A percentile compares a stretch with the other conserved stretches of the same genome.
Evolutionary conservation across 2,329 filamentous ascomycete species (phyloP).

Genomic region (Coccinonectria pachysandricola): DNA sequence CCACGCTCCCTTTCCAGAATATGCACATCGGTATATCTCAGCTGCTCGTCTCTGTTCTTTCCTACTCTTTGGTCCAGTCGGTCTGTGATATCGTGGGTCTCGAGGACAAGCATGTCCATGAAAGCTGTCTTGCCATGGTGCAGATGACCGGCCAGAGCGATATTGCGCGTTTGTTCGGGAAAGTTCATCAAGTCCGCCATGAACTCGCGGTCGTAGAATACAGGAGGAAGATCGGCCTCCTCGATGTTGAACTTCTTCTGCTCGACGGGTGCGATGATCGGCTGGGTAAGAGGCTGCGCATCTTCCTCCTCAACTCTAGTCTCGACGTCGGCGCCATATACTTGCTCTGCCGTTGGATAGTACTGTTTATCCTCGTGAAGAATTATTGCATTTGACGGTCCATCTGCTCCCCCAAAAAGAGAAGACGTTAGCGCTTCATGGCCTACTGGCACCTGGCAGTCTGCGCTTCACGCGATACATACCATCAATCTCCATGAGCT

Average conservation of each 20-base stretch:
- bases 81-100: conserved; percentile 81
- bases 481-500: conserved; percentile 92
- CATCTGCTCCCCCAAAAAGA: too few relatives aligned
- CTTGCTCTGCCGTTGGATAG: conserved; percentile 93
- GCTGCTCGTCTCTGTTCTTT: conserved; percentile 73
- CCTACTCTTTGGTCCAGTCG: conserved; percentile 73
- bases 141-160: conserved; percentile 83
- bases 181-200: conserved; percentile 96
- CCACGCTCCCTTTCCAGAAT: conserved; percentile 81
- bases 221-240: conserved; percentile 79
- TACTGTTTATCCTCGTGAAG: conserved; percentile 99
- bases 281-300: conserved; percentile 81
- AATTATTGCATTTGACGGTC: conserved; percentile 91
- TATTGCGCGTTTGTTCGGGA: conserved; percentile 85
- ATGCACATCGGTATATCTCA: conserved; percentile 91
- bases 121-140: conserved; percentile 98
- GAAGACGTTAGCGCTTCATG: too few relatives aligned
- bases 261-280: conserved; percentile 86
- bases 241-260: conserved; percentile 95
- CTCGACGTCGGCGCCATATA: conserved; percentile 91
- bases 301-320: conserved; percentile 96
- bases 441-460: too few relatives aligned
- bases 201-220: conserved; percentile 80
- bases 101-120: conserved; percentile 94
- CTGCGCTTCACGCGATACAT: conserved; percentile 20